Base-by-base conservation (phyloP, 331 rosid species). In the Telfairia occidentalis region DNA sequence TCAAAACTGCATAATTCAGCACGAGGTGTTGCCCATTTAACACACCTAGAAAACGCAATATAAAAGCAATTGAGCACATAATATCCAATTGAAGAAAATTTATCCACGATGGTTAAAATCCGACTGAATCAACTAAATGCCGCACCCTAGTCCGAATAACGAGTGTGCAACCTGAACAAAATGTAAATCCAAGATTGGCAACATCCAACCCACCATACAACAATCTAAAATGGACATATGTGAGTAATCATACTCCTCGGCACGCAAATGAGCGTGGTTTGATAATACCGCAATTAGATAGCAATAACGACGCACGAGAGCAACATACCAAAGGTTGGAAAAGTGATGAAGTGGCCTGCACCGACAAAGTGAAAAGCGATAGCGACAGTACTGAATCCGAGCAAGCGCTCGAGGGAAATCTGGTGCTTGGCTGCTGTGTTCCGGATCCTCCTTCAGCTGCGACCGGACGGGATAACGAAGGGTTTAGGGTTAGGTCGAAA, bases 401-500 rank as follows among this genome's bases (percentile, higher is more conserved):
- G 75, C 12, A 45, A 45, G 75, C 35, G 40, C 7, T 24, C 40
- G 9, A 38, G 24, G 54, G 43, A 5, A 49, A 3, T 0, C 18
- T 34, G 29, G 24, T 4, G 38, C 37, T 57, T 28, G 34, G 37
- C 19, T 57, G 6, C 9, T 18, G 30, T n/a, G 16, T 4, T 9
- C n/a, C 35, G 45, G 74, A 69, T 69, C 55, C 55, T 26, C 24
- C 55, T 24, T 67, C 19, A 1, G 74, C 74, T 13, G 74, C 74
- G 55, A 69, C 54, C 55, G 29, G 23, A 43, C 37, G 24, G 37
- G 55, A 69, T 10, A 7, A 66, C 34, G 52, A 69, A 43, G 53
- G 55, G 55, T 18, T 69, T 69, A 69, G 74, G 74, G 74, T 69
- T 69, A 26, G 74, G 55, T 43, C 52, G 54, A 24, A 26, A 43